Evolutionary conservation across 495 filamentous ascomycete genomes (phyloP).

Genomic region (Aspergillus indologenus): DNA sequence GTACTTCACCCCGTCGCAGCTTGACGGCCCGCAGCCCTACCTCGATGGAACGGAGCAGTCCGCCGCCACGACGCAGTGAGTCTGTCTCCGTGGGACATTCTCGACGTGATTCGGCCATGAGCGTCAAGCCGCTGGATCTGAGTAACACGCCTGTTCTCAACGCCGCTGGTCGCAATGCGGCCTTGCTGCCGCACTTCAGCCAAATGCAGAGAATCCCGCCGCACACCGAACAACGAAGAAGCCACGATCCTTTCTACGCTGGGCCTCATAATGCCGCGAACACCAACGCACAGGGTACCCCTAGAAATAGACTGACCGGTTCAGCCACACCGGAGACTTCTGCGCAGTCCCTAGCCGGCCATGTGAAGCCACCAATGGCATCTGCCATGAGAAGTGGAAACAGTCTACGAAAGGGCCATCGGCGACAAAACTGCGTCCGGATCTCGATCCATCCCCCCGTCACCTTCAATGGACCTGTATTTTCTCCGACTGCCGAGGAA

Average conservation of each 20-base stretch:
- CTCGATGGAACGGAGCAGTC: constrained; percentile 24
- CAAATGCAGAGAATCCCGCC: constrained; percentile 29
- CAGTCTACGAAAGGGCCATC: constrained; percentile 40
- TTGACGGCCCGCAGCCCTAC: constrained; percentile 36
- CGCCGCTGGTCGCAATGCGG: constrained; percentile 17
- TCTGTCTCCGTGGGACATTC: constrained; percentile 30
- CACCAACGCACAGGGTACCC: neutral
- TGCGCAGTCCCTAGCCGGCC: constrained; percentile 24
- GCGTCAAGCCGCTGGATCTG: constrained; percentile 13
- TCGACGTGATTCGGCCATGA: constrained; percentile 15
- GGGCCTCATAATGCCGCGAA: constrained; percentile 11
- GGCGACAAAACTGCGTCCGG: constrained; percentile 48
- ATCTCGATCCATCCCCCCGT: constrained; percentile 47
- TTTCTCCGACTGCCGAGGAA: constrained; percentile 40
- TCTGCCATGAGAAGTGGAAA: constrained; percentile 42
- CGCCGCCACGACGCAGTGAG: constrained; percentile 36
- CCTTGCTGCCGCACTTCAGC: constrained; percentile 27
- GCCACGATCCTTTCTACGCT: constrained; percentile 33
- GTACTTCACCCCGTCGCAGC: constrained; percentile 37
- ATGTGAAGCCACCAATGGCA: constrained; percentile 25
- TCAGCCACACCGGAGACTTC: constrained; percentile 22
- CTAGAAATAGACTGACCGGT: constrained; percentile 10
- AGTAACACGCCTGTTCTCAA: constrained; percentile 16
- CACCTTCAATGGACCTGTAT: constrained; percentile 34
- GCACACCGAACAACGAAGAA: constrained; percentile 23